A percentile compares a stretch with the other conserved stretches of the same genome.
These are phyloP conservation scores for Taphrina populina DNA, from an alignment of 1,139 yeast species.

Conservation along the genomic window DNA sequence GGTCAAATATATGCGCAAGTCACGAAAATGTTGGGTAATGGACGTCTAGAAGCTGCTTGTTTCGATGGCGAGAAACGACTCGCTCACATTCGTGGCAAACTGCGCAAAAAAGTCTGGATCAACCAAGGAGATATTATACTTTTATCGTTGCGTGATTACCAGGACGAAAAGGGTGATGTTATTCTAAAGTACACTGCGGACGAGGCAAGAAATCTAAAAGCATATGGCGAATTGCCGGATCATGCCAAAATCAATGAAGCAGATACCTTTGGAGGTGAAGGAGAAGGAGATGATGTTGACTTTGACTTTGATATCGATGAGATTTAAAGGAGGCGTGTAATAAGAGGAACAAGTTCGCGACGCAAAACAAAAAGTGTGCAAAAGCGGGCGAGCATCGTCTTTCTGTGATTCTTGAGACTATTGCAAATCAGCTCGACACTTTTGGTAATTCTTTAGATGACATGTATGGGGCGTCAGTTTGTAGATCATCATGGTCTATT, in stretches of 20 bases:
- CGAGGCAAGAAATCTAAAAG: constrained; percentile 95
- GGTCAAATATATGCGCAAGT: constrained; percentile 99
- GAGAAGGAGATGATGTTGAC: constrained; percentile 88
- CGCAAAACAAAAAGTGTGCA: no score
- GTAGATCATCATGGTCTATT: no score
- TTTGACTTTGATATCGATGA: constrained; percentile 98
- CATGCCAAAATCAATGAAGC: constrained; percentile 93
- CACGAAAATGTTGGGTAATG: constrained; percentile 97
- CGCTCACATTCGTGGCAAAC: constrained; percentile 98
- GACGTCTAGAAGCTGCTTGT: constrained; percentile 91
- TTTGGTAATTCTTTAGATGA: no score
- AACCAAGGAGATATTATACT: constrained; percentile 96
- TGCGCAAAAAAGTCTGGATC: constrained; percentile 98
- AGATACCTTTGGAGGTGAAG: constrained; percentile 94
- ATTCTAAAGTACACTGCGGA: constrained; percentile 95
- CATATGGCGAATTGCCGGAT: constrained; percentile 91
- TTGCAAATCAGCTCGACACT: no score
- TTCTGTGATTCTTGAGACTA: no score
- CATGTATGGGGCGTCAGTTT: no score
- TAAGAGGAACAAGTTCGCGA: no score
- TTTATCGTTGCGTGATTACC: constrained; percentile 96
- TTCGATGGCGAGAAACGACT: constrained; percentile 90
- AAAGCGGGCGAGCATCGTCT: no score
- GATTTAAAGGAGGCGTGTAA: no score
- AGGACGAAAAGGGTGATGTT: constrained; percentile 97